Conservation (phyloP, 176 grass and related monocot species). For the Urochloa ruziziensis region DNA sequence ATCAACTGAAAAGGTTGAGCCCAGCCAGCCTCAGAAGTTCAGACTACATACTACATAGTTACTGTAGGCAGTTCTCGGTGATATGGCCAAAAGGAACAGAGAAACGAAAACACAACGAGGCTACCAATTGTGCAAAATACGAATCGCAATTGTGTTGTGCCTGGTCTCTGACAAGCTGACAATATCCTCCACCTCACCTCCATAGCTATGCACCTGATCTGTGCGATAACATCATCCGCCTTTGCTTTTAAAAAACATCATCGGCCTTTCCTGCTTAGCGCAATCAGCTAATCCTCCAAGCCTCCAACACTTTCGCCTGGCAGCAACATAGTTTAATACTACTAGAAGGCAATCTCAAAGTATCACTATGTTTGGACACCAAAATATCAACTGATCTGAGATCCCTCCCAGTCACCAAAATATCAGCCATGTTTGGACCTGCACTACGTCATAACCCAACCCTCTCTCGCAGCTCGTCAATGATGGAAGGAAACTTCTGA, state of each 20-base stretch:
- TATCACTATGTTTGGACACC: not conserved
- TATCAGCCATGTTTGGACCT: not conserved
- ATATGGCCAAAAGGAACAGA: not conserved
- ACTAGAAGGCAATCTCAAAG: not conserved
- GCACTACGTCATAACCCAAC: not conserved
- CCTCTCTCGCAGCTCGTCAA: not conserved
- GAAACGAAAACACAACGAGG: not conserved
- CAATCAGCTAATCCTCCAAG: not conserved
- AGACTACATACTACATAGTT: too few species aligned
- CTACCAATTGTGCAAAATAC: too few species aligned
- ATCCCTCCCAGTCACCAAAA: not conserved
- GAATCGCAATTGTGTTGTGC: too few species aligned
- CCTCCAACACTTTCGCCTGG: not conserved
- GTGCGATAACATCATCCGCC: not conserved
- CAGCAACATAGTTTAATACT: not conserved
- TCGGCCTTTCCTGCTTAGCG: not conserved
- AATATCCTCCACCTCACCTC: not conserved
- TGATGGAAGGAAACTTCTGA: constrained; percentile 20
- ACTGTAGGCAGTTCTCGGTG: too few species aligned
- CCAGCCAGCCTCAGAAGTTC: too few species aligned
- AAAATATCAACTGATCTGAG: not conserved
- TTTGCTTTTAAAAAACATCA: too few species aligned
- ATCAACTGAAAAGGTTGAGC: not conserved
- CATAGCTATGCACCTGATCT: not conserved
- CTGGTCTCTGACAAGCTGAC: too few species aligned